Base-by-base conservation (phyloP, 2,329 filamentous ascomycete species). In the Paramyrothecium roridum region DNA sequence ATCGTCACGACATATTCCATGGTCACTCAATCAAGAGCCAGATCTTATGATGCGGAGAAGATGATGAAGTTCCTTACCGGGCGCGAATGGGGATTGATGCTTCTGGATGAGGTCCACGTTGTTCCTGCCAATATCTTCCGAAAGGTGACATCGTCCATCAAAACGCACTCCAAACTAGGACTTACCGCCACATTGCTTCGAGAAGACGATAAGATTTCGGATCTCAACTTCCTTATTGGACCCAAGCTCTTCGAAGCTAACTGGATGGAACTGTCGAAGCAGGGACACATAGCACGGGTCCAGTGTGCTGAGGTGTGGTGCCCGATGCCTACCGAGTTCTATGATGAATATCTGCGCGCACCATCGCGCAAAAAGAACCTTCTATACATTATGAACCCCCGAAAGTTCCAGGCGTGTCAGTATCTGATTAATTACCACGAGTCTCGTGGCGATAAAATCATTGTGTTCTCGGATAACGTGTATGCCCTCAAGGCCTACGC, bases 241-340 rank as follows among this genome's bases (percentile, higher is more conserved):
- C 95, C 95, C 1, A 99, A 99, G 72, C 80, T 99, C 1, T 99
- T 96, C 69, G 95, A 99, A 73, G 95, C 95, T 26, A 99, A 99
- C 71, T 99, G 95, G 95, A 96, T 98, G 87, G 95, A 99, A 71
- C 83, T 99, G 45, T 95, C 93, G 1, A 91, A 97, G 66, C 92
- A 97, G 73, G 95, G 95, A 1, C 93, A 97, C 68, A 99, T 99
- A 70, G 95, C 95, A 37, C 89, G 91, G 63, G 95, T 99, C 2
- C 95, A 99, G 72, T 99, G 95, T 71, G 95, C 95, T 16, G 95
- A 99, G 73, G 95, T 99, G 8, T 99, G 95, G 95, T 99, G 95
- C 68, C 92, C 93, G 2, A 99, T 99, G 95, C 96, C 95, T 0
- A 95, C 93, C 0, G 95, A 99, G 64, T 99, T 99, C 70, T 98